phyloP scores from a whole-genome alignment of 2,329 filamentous ascomycete species.

The Xylariaceae sp. region DNA sequence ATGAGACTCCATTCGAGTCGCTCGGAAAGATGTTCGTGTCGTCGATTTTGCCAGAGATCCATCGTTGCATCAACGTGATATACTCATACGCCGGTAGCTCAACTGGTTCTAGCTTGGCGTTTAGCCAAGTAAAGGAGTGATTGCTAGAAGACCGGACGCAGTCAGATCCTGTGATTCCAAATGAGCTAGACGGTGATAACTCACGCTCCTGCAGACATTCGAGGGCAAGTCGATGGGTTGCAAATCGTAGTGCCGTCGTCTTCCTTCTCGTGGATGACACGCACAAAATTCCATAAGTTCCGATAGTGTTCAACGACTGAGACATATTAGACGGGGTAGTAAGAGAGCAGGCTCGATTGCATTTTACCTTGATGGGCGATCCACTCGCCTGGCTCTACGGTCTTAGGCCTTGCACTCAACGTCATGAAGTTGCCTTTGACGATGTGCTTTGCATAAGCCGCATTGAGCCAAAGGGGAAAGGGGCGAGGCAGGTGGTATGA shows the following conservation, averaged over 20 bases:
- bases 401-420: slow-evolving; percentile 84
- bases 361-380: slow-evolving; percentile 83
- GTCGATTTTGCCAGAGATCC: slow-evolving; percentile 94
- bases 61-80: slow-evolving; percentile 92
- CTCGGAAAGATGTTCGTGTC: slow-evolving; percentile 88
- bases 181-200: slow-evolving; percentile 32
- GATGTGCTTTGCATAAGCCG: slow-evolving; percentile 75
- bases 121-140: slow-evolving; percentile 95
- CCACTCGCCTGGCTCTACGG: slow-evolving; percentile 93
- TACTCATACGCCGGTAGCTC: slow-evolving; percentile 92
- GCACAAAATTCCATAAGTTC: slow-evolving; percentile 82
- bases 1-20: slow-evolving; percentile 67
- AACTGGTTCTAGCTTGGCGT: slow-evolving; percentile 79
- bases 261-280: slow-evolving; percentile 82
- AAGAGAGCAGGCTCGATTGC: not conserved
- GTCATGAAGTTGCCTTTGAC: slow-evolving; percentile 99
- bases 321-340: not conserved
- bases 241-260: slow-evolving; percentile 74
- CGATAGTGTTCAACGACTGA: slow-evolving; percentile 90
- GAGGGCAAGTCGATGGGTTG: slow-evolving; percentile 77
- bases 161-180: not conserved
- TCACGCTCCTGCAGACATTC: slow-evolving; percentile 91
- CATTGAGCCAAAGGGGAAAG: slow-evolving; percentile 70
- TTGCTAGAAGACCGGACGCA: slow-evolving; percentile 47
- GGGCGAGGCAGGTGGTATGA: slow-evolving; percentile 62